These are phyloP conservation scores for Halenospora varia DNA, from an alignment of 495 filamentous ascomycete species.

Conservation along the genomic window DNA sequence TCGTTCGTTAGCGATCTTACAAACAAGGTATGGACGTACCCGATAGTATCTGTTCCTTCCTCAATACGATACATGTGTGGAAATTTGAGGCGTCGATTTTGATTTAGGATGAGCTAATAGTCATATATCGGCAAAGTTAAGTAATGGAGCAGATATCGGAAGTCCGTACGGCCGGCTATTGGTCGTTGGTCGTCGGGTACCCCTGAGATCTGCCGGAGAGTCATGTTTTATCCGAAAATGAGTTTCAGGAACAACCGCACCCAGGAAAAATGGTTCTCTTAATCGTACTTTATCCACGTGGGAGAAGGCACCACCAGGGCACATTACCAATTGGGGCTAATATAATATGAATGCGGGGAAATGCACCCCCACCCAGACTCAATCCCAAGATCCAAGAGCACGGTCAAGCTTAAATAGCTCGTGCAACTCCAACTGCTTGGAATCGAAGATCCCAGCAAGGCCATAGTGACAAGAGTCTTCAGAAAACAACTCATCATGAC, in stretches of 20 bases:
- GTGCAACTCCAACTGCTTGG: constrained; percentile 1
- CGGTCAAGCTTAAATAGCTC: constrained; percentile 10
- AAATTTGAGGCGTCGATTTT: background rate
- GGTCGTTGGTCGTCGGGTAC: background rate
- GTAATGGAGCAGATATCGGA: too few relatives aligned
- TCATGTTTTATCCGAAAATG: background rate
- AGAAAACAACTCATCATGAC: constrained; percentile 2
- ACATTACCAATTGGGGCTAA: constrained; percentile 3
- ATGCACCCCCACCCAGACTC: too few relatives aligned
- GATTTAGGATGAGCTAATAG: background rate
- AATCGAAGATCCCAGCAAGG: background rate
- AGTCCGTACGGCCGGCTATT: background rate
- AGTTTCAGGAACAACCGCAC: constrained; percentile 2
- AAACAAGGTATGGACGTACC: too few relatives aligned
- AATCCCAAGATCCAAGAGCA: constrained; percentile 3
- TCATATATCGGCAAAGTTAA: background rate
- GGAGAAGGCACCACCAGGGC: background rate
- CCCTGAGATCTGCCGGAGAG: background rate
- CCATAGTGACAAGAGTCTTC: background rate
- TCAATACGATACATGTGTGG: background rate
- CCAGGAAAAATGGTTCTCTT: background rate
- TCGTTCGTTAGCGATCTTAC: too few relatives aligned
- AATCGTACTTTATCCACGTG: background rate
- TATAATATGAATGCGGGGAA: constrained; percentile 6
- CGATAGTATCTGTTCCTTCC: too few relatives aligned